Conservation (phyloP, 306 rosid species). For the Senna tora region DNA sequence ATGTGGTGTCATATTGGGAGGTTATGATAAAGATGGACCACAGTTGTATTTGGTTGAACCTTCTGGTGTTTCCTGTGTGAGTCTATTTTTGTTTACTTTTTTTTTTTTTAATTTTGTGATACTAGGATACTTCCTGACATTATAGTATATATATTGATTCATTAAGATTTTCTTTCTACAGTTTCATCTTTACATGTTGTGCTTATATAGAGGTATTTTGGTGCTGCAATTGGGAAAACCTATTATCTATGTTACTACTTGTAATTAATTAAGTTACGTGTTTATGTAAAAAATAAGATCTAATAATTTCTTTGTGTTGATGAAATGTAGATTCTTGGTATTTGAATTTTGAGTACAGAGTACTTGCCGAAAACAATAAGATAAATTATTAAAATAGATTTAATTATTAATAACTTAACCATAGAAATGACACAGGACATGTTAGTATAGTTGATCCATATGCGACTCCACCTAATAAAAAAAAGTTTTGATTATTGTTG, state of each 20-base stretch:
- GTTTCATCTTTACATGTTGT: slow-evolving; percentile 21
- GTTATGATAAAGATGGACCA: slow-evolving; percentile 96
- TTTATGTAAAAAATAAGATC: background rate
- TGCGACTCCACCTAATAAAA: too few relatives aligned
- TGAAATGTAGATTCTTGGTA: slow-evolving; percentile 3
- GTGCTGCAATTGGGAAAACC: slow-evolving; percentile 85
- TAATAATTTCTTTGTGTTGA: background rate
- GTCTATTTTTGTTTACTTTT: slow-evolving; percentile 38
- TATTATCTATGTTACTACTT: background rate
- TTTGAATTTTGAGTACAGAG: slow-evolving; percentile 22
- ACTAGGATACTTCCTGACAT: slow-evolving; percentile 11
- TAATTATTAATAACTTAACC: too few relatives aligned
- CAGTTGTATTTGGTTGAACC: slow-evolving; percentile 96
- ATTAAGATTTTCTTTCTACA: background rate
- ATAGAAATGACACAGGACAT: too few relatives aligned
- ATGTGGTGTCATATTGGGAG: slow-evolving; percentile 93
- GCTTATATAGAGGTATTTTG: slow-evolving; percentile 77
- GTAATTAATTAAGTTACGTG: background rate
- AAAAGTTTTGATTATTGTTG: too few relatives aligned
- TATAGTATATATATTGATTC: slow-evolving; percentile 1
- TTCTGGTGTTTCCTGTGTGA: slow-evolving; percentile 86
- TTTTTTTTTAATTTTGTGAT: slow-evolving; percentile 2
- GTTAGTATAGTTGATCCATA: too few relatives aligned
- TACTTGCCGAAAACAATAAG: background rate
- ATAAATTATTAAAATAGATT: too few relatives aligned